Evolutionary conservation across 2,329 filamentous ascomycete genomes (phyloP), one percentile per base, ranked within the genome.

Genomic region (Phialophora chinensis): DNA sequence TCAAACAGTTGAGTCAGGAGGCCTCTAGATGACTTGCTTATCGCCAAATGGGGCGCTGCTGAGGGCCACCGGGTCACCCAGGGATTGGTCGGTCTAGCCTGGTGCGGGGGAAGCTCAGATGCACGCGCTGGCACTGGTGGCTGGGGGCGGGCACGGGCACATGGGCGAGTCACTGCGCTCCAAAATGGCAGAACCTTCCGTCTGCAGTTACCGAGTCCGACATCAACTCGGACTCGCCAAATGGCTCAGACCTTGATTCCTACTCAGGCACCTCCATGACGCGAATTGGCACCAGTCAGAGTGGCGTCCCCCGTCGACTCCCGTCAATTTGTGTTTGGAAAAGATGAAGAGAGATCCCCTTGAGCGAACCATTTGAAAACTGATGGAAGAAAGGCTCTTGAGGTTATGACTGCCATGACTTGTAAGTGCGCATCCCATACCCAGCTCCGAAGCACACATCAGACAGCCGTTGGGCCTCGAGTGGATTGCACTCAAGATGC

Each of bases 1-100:
- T 27, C 49, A 27, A 60, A 27, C 47, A 60, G 58, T 61, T 61
- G 59, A 61, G 59, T 61, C 59, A 61, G 59, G 59, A 61, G 49
- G 59, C 12, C 33, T 61, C 31, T 23, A 12, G 53, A 29, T 55
- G 53, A 55, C 53, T 55, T 55, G 53, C 53, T 55, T 55, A 55
- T 55, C 53, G 29, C 53, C 25, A 35, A 29, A 55, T 55, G 53
- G 53, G 53, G 53, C 29, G 25, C 29, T 55, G 29, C n/a, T 35
- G 11, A 33, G 53, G 23, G 27, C 49, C 10, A 44, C 38, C 23
- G 4, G 49, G 53, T 29, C 53, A 55, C 53, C 27, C 23, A 23
- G 23, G 49, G 49, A 53, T 53, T 53, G 49, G 49, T 53, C 27
- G 29, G 27, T 23, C 29, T 3, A 12, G 53, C 53, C 14, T 27